Evolutionary conservation across 768 basidiomycete species (phyloP).

Genomic region (Pholiota molesta): DNA sequence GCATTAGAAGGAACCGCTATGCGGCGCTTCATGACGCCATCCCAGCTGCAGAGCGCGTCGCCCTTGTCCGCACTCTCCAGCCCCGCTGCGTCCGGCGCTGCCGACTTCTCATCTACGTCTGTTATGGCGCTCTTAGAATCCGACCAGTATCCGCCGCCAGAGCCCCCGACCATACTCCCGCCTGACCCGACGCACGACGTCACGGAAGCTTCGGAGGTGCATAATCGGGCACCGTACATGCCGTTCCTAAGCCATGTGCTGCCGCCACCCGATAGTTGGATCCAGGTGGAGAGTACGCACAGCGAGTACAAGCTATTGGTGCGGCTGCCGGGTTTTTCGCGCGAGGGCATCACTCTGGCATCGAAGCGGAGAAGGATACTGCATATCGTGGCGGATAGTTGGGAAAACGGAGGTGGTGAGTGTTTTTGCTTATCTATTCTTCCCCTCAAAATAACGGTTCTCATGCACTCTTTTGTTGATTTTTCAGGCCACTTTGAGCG

Average conservation of each 20-base stretch:
- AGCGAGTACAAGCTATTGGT: slow-evolving; percentile 60
- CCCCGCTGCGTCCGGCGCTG: not conserved
- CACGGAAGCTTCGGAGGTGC: slow-evolving; percentile 2
- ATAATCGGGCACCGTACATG: slow-evolving; percentile 29
- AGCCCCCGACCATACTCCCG: slow-evolving; percentile 60
- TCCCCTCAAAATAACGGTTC: not conserved
- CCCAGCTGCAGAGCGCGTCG: slow-evolving; percentile 8
- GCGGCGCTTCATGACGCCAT: slow-evolving; percentile 21
- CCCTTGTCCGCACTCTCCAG: not conserved
- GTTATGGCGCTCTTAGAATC: not conserved
- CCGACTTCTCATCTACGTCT: not conserved
- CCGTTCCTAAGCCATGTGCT: slow-evolving; percentile 61
- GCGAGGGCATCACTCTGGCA: slow-evolving; percentile 73
- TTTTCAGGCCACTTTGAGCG: slow-evolving; percentile 68
- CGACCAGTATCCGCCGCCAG: slow-evolving; percentile 41
- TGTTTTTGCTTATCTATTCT: slow-evolving; percentile 4
- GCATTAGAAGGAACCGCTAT: slow-evolving; percentile 22
- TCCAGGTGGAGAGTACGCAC: slow-evolving; percentile 61
- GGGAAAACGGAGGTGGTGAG: slow-evolving; percentile 65
- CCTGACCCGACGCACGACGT: slow-evolving; percentile 28
- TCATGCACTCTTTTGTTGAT: not conserved
- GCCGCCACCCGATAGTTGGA: slow-evolving; percentile 59
- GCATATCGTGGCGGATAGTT: slow-evolving; percentile 75
- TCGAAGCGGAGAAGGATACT: slow-evolving; percentile 68
- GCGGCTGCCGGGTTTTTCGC: slow-evolving; percentile 63